Evolutionary conservation across 2,329 filamentous ascomycete species (phyloP).

Genomic region (Sclerotinia spermophila): DNA sequence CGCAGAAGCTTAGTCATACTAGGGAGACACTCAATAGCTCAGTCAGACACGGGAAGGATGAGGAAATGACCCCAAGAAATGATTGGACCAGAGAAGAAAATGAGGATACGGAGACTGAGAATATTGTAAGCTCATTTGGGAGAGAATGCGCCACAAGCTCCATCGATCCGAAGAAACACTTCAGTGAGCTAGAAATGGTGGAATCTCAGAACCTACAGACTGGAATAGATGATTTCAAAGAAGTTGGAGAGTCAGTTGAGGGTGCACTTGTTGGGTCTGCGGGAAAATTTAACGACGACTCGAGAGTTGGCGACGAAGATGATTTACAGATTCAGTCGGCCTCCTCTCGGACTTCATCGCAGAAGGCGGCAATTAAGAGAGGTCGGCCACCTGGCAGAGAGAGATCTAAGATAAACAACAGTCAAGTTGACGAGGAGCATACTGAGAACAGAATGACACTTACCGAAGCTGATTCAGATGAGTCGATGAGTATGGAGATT

Average conservation of each 20-base stretch:
- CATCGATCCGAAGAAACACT: background rate
- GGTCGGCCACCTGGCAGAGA: background rate
- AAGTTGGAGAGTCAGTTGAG: background rate
- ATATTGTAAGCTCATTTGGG: constrained; percentile 8
- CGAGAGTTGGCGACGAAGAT: background rate
- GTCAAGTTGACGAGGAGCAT: background rate
- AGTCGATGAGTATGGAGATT: background rate
- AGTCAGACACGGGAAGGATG: background rate
- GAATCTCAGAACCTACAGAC: background rate
- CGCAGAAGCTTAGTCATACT: background rate
- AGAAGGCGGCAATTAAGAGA: background rate
- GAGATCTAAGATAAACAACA: background rate
- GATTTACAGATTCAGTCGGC: background rate
- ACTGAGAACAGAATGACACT: background rate
- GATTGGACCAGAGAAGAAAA: background rate
- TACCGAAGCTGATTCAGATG: background rate
- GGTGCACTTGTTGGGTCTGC: background rate
- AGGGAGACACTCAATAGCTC: background rate
- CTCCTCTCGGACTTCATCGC: background rate
- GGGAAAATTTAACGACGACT: background rate
- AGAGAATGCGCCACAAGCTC: constrained; percentile 16
- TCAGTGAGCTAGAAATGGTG: background rate
- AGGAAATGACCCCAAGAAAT: background rate
- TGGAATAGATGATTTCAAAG: background rate
- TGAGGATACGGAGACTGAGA: background rate